These are phyloP conservation scores for Fusarium sp. DNA, from an alignment of 2,329 filamentous ascomycete species.

Conservation along the genomic window DNA sequence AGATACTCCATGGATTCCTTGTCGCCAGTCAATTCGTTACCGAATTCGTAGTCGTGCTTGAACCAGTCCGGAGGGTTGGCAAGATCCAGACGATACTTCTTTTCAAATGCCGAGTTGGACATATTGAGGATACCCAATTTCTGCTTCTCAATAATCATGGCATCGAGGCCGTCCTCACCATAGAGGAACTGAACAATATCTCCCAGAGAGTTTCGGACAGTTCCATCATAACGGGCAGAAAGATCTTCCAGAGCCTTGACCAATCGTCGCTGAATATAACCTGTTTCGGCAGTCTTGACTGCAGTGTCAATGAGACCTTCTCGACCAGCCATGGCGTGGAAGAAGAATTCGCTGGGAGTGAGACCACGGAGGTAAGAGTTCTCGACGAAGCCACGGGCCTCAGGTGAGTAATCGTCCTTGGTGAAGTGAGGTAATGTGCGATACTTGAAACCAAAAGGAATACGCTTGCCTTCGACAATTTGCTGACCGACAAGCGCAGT, in stretches of 20 bases:
- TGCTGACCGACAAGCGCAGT: constrained; percentile 97
- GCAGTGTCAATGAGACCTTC: constrained; percentile 99
- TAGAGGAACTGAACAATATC: constrained; percentile 98
- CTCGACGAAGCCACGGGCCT: constrained; percentile 96
- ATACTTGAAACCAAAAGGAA: constrained; percentile 99
- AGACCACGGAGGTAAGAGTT: constrained; percentile 97
- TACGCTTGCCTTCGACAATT: constrained; percentile 97
- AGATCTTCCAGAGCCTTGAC: constrained; percentile 98
- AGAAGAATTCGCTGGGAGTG: constrained; percentile 97
- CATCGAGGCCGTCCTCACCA: constrained; percentile 96
- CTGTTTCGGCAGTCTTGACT: constrained; percentile 98
- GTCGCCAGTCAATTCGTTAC: constrained; percentile 86
- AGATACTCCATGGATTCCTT: constrained; percentile 86
- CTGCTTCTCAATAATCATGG: constrained; percentile 92
- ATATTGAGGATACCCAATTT: constrained; percentile 85
- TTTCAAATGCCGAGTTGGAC: constrained; percentile 79
- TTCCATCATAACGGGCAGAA: constrained; percentile 97
- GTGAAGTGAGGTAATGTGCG: constrained; percentile 96
- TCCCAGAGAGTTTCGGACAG: constrained; percentile 94
- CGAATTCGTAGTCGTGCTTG: constrained; percentile 71
- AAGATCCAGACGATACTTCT: constrained; percentile 85
- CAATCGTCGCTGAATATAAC: constrained; percentile 97
- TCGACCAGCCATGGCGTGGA: constrained; percentile 99
- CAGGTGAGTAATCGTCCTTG: constrained; percentile 98
- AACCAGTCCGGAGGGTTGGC: constrained; percentile 68